phyloP scores from a whole-genome alignment of 2,329 filamentous ascomycete genomes.

The Hymenoscyphus linearis region DNA sequence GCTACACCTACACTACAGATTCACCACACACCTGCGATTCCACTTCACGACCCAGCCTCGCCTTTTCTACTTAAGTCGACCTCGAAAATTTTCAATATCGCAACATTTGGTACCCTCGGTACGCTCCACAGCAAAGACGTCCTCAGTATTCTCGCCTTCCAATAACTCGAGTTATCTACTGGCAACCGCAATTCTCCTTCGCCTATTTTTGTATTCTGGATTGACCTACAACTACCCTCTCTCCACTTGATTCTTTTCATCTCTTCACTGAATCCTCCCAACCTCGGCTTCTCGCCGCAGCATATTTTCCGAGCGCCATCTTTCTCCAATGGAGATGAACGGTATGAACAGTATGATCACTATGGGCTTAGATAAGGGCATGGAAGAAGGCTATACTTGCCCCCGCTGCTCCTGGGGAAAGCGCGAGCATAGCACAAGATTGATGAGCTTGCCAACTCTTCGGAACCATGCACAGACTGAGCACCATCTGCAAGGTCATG shows the following conservation, averaged over 20 bases:
- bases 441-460: background rate
- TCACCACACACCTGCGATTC: background rate
- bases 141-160: background rate
- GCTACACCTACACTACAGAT: background rate
- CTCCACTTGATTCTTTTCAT: background rate
- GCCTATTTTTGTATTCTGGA: background rate
- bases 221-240: too few relatives aligned
- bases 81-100: too few relatives aligned
- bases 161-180: background rate
- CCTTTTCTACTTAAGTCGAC: too few relatives aligned
- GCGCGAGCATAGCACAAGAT: background rate
- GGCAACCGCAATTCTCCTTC: background rate
- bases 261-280: background rate
- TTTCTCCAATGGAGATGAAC: background rate
- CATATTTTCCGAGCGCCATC: background rate
- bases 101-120: background rate
- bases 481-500: background rate
- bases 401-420: background rate
- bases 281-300: background rate
- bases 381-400: background rate
- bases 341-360: too few relatives aligned
- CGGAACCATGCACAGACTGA: background rate
- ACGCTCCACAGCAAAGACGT: background rate
- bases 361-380: background rate
- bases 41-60: background rate